Base-by-base conservation (phyloP, 441 rosid species). In the Gossypium schwendimanii region DNA sequence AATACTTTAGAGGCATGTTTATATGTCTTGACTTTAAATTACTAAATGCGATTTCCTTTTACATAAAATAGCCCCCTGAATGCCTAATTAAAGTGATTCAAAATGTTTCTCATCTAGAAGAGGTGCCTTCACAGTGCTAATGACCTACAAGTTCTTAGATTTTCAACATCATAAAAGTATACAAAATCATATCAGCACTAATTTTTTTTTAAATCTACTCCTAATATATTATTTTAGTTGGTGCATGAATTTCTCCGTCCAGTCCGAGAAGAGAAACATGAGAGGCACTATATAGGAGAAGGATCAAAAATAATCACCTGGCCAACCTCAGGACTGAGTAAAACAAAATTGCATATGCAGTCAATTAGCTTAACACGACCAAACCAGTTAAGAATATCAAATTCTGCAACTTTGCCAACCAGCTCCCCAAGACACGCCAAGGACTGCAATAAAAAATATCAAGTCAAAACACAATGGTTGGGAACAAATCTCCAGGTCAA, bases 291-390 rank as follows among this genome's bases (percentile, higher is more conserved):
- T 59, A 66, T 28, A 60, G 23, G 14, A 9, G 39, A 63, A 47
- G 21, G 53, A n/a, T 73, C 47, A 33, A 31, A 50, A 70, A 60
- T 66, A 77, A 71, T 83, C 75, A 95, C 99, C 99, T 89, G 93
- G 78, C 97, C 97, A 77, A 83, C 82, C 81, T 86, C 86, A 75
- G 99, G 98, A 79, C 78, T 75, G 76, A 91, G 89, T 72, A 85
- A 77, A 70, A 96, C 72, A 76, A 96, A 81, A 83, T 87, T 82
- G 78, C 92, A 87, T 73, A 93, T 85, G 84, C 98, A 89, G 69
- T 84, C 88, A 80, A 89, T 85, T 73, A 93, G 86, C 84, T 80
- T 87, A 69, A 84, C 84, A 69, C 99, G 97, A 76, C 97, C 99
- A 73, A 76, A 80, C 96, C 98, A 96, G 72, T 89, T 96, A 81